Base-by-base conservation (phyloP, 257 asterid genomes). In the Lycium ferocissimum region DNA sequence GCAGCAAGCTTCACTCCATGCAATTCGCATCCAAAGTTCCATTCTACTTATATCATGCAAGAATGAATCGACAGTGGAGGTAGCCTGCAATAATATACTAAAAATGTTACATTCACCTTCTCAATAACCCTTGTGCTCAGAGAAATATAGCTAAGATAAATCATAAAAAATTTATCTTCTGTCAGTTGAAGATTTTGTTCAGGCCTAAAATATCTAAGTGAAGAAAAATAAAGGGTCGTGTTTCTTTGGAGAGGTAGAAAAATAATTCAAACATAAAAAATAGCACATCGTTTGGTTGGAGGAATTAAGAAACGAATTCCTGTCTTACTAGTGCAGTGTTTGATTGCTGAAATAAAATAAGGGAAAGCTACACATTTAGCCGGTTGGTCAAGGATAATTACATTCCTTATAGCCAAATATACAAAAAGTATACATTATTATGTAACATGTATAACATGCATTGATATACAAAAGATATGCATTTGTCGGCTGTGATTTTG, bases 11-110 rank as follows among this genome's bases (percentile, higher is more conserved):
- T 13, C 45, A 51, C 10, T 75, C 45, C 81, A 13, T 12, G 38
- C 26, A 76, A 1, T 76, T 76, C 51, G 65, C 49, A 53, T 53
- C 81, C 3, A 43, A 3, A 35, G 67, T 51, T 56, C 58, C 47
- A 82, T 57, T 26, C 40, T n/a, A 72, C 56, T 79, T 49, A 14
- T 80, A 62, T 90, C 91, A 92, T 78, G 89, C 83, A 54, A 92
- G 93, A 76, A 83, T 10, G 87, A 92, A 95, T 85, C 94, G 89
- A 88, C 98, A 95, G 56, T 88, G 95, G 6, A 90, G 87, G 86
- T 94, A 94, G 88, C 99, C 98, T 95, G 98, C 94, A 91, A 89
- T 26, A 67, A 9, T 2, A 72, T 76, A 51, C 2, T 13, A 47
- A 51, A 49, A 49, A 20, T 75, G 12, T 20, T 72, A 37, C 81